Base-by-base conservation (phyloP, 1,139 yeast species). In the Diutina ranongensis region DNA sequence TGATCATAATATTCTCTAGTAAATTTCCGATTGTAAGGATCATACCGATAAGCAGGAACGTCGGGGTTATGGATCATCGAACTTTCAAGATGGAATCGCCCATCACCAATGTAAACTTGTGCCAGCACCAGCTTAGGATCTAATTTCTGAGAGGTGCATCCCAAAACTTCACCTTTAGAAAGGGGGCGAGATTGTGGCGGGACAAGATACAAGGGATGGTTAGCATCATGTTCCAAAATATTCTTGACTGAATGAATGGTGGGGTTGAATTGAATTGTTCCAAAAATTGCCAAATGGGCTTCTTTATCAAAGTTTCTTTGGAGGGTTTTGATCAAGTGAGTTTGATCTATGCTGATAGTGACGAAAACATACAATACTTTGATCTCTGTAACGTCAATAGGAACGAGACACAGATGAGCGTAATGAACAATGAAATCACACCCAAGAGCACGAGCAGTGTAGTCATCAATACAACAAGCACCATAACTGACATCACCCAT, bases 401-500 rank as follows among this genome's bases (percentile, higher is more conserved):
- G 98, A 1, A 92, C 97, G 45, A 92, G 70, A 63, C 99, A 92
- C 13, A 96, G 88, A 61, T 92, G 99, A 1, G 98, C 99, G 62
- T 92, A 92, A 63, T 94, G 99, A 12, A 92, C 88, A 48, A 92
- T 80, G 54, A 89, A 84, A 59, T 92, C 99, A 63, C 98, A 94
- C 47, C 85, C 95, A 42, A 92, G 65, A 0, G 97, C 81, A 49
- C 89, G 69, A 3, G 99, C 98, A 0, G 98, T 89, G 58, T 74
- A 92, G 59, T 92, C 99, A 60, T 92, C 99, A 46, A 92, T 88
- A 63, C 99, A 92, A 59, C 99, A 92, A 0, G 99, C 99, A 32
- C 99, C 99, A 57, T 92, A 92, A 0, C 97, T 87, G 1, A 92
- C 98, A 62, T 92, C 99, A 2, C 99, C 99, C 98, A 92, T 94